phyloP scores from a whole-genome alignment of 345 rosid genomes.

The Pugionium cornutum region DNA sequence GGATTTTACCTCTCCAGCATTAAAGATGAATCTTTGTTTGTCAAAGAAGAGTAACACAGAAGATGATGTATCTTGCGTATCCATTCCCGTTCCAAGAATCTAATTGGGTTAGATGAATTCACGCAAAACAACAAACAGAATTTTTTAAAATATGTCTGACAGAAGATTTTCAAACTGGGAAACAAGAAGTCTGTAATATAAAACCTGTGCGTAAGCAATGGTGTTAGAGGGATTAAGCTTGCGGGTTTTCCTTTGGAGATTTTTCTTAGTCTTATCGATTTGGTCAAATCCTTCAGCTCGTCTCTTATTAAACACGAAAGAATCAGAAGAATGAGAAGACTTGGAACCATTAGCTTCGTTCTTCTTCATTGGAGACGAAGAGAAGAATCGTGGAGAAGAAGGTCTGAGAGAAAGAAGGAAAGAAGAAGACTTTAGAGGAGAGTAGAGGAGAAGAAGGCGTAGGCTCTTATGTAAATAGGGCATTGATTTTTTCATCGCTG shows the following conservation, averaged over 20 bases:
- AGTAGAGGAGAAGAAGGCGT: background rate
- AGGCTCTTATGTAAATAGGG: no score
- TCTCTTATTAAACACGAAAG: slow-evolving; percentile 74
- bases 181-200: background rate
- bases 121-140: background rate
- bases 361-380: slow-evolving; percentile 48
- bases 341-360: slow-evolving; percentile 21
- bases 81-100: slow-evolving; percentile 99
- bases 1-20: slow-evolving; percentile 85
- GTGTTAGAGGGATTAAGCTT: slow-evolving; percentile 81
- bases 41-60: slow-evolving; percentile 95
- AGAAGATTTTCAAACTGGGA: slow-evolving; percentile 14
- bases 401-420: slow-evolving; percentile 39
- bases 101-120: slow-evolving; percentile 17
- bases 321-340: slow-evolving; percentile 16
- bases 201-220: slow-evolving; percentile 86
- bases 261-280: slow-evolving; percentile 59
- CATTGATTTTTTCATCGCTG: no score
- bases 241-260: slow-evolving; percentile 67
- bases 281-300: slow-evolving; percentile 77
- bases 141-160: background rate
- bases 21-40: slow-evolving; percentile 91
- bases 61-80: slow-evolving; percentile 97
- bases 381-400: slow-evolving; percentile 33
- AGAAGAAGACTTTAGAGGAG: slow-evolving; percentile 49